phyloP scores from a whole-genome alignment of 2,329 filamentous ascomycete genomes.

The Alternaria sp. region DNA sequence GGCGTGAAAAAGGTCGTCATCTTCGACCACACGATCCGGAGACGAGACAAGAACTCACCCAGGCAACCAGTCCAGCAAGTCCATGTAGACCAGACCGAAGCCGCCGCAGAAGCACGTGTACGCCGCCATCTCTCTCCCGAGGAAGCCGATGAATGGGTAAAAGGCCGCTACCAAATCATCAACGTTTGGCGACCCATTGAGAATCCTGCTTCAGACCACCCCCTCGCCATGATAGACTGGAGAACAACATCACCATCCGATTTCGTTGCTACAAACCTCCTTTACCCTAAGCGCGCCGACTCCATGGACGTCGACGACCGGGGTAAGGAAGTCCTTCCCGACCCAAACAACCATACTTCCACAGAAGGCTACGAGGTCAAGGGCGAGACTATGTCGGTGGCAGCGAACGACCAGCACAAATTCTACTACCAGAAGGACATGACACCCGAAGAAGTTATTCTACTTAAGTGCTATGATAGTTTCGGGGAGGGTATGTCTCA shows the following conservation, averaged over 20 bases:
- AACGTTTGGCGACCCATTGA: constrained; percentile 75
- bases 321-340: constrained; percentile 64
- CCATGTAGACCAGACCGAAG: constrained; percentile 74
- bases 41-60: constrained; percentile 60
- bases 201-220: constrained; percentile 68
- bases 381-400: constrained; percentile 68
- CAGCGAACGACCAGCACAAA: constrained; percentile 63
- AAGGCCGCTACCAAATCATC: constrained; percentile 69
- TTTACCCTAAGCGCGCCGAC: constrained; percentile 60
- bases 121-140: constrained; percentile 63
- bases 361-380: constrained; percentile 67
- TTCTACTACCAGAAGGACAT: constrained; percentile 74
- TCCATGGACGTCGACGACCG: constrained; percentile 59
- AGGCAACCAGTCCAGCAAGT: constrained; percentile 72
- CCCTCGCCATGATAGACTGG: constrained; percentile 73
- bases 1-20: constrained; percentile 68
- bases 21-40: constrained; percentile 75
- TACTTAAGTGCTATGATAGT: constrained; percentile 60
- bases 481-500: constrained; percentile 51
- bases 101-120: constrained; percentile 67
- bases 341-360: constrained; percentile 54
- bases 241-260: constrained; percentile 63
- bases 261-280: constrained; percentile 66
- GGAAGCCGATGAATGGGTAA: constrained; percentile 64
- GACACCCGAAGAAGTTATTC: constrained; percentile 62